Evolutionary conservation across 345 rosid species (phyloP), one percentile per base, ranked within the genome.

Genomic region (Heritiera littoralis): DNA sequence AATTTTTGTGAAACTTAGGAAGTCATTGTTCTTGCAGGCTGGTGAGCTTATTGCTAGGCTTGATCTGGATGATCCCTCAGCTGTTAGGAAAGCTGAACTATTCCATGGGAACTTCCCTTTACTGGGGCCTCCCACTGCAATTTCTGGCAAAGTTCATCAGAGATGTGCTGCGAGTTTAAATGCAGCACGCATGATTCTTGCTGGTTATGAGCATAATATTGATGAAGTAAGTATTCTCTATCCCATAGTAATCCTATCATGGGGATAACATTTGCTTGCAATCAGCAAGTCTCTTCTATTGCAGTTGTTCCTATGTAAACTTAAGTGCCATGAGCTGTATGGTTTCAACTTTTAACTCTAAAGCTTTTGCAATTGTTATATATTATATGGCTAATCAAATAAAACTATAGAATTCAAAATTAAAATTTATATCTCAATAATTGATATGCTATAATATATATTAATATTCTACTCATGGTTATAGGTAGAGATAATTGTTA

Each of bases 11-110:
- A 55, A 54, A 76, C 40, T 78, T 81, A 81, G 59, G 67, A 48
- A n/a, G 7, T 51, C 81, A 78, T 56, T 79, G 82, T 82, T 70
- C 66, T 76, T 78, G 78, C 82, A 94, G 99, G 97, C 98, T 86
- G 98, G 99, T 82, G 98, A 97, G 89, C 98, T 97, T 82, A 93
- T 97, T 87, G 98, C 98, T 80, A 89, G 89, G 82, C 91, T 97
- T 78, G 98, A 94, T 78, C 89, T 97, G 69, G 99, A 97, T 78
- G 99, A 97, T 86, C 99, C 98, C 82, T 97, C 98, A 1, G 98
- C 99, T 56, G 99, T 97, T 81, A 88, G 98, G 85, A 97, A 97
- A 88, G 98, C 99, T 48, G 99, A 97, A 83, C 96, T 90, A 60
- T 97, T 94, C 87, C 89, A 89, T 87, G 98, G 96, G 77, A 89